Evolutionary conservation across 208 protist genomes (phyloP).

Genomic region (Kentomonas sorsogonicus): DNA sequence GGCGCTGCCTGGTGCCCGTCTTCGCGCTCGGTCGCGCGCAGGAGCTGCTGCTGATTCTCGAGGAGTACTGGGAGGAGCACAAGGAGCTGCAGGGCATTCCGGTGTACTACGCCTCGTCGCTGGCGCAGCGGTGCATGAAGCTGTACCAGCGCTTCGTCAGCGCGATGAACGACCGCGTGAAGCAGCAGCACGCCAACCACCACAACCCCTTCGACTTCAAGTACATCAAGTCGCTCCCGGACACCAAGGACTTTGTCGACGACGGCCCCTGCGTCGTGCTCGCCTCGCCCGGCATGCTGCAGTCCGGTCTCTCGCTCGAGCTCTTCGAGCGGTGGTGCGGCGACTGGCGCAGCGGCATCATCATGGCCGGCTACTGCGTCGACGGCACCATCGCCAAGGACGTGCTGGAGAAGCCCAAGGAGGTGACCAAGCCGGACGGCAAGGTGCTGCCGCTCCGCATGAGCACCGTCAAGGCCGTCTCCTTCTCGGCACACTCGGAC

Average conservation of each 20-base stretch:
- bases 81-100: slow-evolving; percentile 96
- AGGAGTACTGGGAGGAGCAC: slow-evolving; percentile 97
- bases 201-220: slow-evolving; percentile 98
- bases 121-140: slow-evolving; percentile 97
- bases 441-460: slow-evolving; percentile 88
- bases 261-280: slow-evolving; percentile 93
- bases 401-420: slow-evolving; percentile 71
- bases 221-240: slow-evolving; percentile 92
- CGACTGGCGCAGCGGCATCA: slow-evolving; percentile 93
- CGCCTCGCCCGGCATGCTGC: slow-evolving; percentile 95
- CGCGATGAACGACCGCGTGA: slow-evolving; percentile 97
- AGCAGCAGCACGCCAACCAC: slow-evolving; percentile 86
- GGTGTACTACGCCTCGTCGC: slow-evolving; percentile 98
- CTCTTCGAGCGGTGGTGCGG: slow-evolving; percentile 98
- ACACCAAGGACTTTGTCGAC: slow-evolving; percentile 90
- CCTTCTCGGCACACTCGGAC: slow-evolving; percentile 98
- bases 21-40: slow-evolving; percentile 98
- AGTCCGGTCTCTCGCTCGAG: slow-evolving; percentile 96
- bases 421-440: slow-evolving; percentile 90
- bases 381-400: slow-evolving; percentile 97
- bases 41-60: slow-evolving; percentile 98
- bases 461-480: slow-evolving; percentile 91
- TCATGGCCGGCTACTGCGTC: slow-evolving; percentile 97
- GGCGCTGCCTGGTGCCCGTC: slow-evolving; percentile 97
- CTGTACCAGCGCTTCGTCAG: slow-evolving; percentile 97